Evolutionary conservation across 768 basidiomycete species (phyloP), one percentile per base, ranked within the genome.

Genomic region (Lentinula detonsa): DNA sequence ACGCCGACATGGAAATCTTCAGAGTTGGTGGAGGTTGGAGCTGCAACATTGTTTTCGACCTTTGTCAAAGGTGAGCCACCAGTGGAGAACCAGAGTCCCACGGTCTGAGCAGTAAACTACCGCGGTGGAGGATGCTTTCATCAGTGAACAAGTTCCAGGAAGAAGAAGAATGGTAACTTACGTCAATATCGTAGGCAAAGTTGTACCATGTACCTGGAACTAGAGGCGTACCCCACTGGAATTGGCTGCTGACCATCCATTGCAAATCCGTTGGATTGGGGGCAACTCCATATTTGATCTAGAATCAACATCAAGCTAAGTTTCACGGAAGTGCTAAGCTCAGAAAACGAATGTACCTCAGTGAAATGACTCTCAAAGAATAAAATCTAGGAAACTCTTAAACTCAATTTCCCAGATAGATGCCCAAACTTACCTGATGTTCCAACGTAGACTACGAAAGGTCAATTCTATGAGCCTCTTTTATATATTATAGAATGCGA

Each of bases 281-380:
- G 3, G 72, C 74, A 16, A 85, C 78, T 55, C 85, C 84, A 64
- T 82, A 84, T 69, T 86, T 85, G 57, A 85, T 72, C 78, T 84
- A 62, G 28, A 8, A 16, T 5, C 5, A 34, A 13, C n/a, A n/a
- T n/a, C n/a, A n/a, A n/a, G n/a, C n/a, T n/a, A 34, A 28, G 3
- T n/a, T 11, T 33, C 62, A 23, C 9, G 11, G 4, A 39, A 13
- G 3, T 46, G n/a, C 11, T 21, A 7, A 46, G 16, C n/a, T 46
- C 18, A 15, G 7, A 5, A 31, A 23, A 40, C 28, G 31, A 40
- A 34, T 48, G 11, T 59, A 80, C 80, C 75, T 85, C 83, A 4
- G 83, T 85, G 71, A 85, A 86, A 68, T 85, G 85, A 49, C 79
- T 82, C 70, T 85, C 83, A 65, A 85, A 85, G 76, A 85, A 87